These are phyloP conservation scores for Fusarium cyanostomum DNA, from an alignment of 2,329 filamentous ascomycete species.

Conservation along the genomic window DNA sequence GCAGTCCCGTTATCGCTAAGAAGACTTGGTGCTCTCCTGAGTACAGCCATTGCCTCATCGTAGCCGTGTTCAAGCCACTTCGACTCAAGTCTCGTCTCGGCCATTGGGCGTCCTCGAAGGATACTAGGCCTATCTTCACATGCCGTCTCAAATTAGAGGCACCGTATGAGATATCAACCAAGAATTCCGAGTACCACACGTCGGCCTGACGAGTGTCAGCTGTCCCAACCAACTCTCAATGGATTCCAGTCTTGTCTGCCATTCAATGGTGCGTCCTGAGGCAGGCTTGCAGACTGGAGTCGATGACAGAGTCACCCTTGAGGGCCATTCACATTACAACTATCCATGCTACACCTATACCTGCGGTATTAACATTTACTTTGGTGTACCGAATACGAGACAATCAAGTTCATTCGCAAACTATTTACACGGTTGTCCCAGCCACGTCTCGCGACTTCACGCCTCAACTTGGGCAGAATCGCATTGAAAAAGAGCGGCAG, in stretches of 20 bases:
- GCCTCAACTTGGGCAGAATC: constrained; percentile 19
- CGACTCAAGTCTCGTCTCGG: background rate
- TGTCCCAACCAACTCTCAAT: background rate
- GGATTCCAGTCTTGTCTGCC: background rate
- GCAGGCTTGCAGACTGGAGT: no score
- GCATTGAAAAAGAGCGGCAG: constrained; percentile 31
- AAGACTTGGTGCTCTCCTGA: no score
- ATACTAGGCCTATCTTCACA: background rate
- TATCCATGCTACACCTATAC: background rate
- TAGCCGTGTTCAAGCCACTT: background rate
- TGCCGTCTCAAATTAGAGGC: background rate
- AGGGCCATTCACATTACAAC: background rate
- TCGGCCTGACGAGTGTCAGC: background rate
- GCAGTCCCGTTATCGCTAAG: no score
- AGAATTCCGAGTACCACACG: no score
- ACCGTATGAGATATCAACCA: no score
- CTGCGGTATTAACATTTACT: background rate
- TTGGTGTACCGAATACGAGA: constrained; percentile 6
- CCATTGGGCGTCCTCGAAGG: no score
- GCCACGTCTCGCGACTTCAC: constrained; percentile 28
- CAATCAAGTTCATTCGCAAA: constrained; percentile 34
- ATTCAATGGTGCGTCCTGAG: background rate
- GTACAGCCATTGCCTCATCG: background rate
- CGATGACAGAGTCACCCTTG: background rate
- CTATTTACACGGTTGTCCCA: constrained; percentile 24